Evolutionary conservation across 192 early-diverging fungal genomes (phyloP), one percentile per base, ranked within the genome.

Genomic region (Diversispora eburnea): DNA sequence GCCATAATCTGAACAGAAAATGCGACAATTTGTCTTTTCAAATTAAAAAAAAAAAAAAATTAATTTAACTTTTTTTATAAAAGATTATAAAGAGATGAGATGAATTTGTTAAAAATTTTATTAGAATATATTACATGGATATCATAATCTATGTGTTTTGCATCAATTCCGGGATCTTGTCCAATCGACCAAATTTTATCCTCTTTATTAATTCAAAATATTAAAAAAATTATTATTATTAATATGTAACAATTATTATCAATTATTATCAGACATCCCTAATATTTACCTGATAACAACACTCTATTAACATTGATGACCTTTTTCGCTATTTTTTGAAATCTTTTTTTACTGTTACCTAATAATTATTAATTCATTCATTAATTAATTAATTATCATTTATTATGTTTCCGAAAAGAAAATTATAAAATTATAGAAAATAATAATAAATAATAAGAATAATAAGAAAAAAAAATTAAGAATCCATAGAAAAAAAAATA

Each of bases 91-190:
- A 19, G 20, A 6, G 20, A 25, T 33, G 20, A 33, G 9, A 10
- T 33, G 12, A 5, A 2, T 59, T 4, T 33, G 20, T 56, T 56
- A 19, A 56, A 56, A 56, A 19, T 56, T 8, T n/a, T n/a, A n/a
- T n/a, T n/a, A n/a, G n/a, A n/a, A n/a, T n/a, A n/a, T n/a, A 22
- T 45, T 42, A 62, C 60, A 6, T 62, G 22, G 17, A 62, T 41
- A 62, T 62, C 60, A 62, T 62, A 62, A 62, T 62, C 60, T 17
- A 62, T 33, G 41, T 3, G 7, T 62, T 42, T 62, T 43, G 60
- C 33, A 15, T 62, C 60, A 62, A 62, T 62, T 42, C 60, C 60
- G 4, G 60, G 60, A 15, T 62, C 60, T 42, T n/a, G 60, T 15
- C 41, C 60, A 42, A 17, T 15, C 4, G 20, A 43, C 33, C 8